Evolutionary conservation across 495 filamentous ascomycete species (phyloP).

Genomic region (Durotheca rogersii): DNA sequence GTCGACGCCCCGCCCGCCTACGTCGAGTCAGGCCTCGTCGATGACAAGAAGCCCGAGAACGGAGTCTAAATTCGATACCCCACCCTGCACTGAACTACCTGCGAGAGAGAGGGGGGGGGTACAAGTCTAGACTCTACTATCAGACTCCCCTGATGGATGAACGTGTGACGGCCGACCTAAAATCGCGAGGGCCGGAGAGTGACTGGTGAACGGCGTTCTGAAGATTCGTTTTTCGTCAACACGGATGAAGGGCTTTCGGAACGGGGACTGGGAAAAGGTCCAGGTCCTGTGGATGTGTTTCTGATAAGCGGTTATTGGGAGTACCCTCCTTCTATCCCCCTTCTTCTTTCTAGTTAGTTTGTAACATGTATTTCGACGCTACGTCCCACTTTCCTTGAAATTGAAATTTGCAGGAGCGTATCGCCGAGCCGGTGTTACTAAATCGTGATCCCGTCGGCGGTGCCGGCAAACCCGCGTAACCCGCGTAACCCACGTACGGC

Average conservation of each 20-base stretch:
- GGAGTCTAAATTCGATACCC: constrained; percentile 28
- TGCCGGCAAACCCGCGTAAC: no score
- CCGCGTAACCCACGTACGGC: no score
- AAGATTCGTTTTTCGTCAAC: constrained; percentile 4
- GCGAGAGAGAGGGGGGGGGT: no score
- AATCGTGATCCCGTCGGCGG: no score
- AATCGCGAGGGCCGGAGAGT: constrained; percentile 7
- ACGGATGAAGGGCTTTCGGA: constrained; percentile 5
- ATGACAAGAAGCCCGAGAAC: constrained; percentile 36
- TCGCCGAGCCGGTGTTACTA: no score
- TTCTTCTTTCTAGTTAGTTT: constrained; percentile 28
- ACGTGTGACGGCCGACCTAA: constrained; percentile 4
- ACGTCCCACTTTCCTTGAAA: constrained; percentile 35
- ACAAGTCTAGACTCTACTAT: not conserved
- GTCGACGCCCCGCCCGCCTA: constrained; percentile 43
- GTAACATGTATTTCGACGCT: constrained; percentile 24
- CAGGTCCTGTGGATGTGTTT: constrained; percentile 9
- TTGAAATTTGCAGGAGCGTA: no score
- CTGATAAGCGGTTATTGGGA: constrained; percentile 12
- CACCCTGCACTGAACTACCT: not conserved
- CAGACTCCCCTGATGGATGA: constrained; percentile 6
- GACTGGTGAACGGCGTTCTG: constrained; percentile 16
- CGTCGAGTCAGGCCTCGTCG: constrained; percentile 29
- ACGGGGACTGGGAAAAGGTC: constrained; percentile 10
- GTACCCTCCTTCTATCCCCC: constrained; percentile 25